Percentiles rank a stretch among this genome's conserved stretches.
Conservation (phyloP, 371 early-diverging fungal species). For the Apophysomyces ossiformis region DNA sequence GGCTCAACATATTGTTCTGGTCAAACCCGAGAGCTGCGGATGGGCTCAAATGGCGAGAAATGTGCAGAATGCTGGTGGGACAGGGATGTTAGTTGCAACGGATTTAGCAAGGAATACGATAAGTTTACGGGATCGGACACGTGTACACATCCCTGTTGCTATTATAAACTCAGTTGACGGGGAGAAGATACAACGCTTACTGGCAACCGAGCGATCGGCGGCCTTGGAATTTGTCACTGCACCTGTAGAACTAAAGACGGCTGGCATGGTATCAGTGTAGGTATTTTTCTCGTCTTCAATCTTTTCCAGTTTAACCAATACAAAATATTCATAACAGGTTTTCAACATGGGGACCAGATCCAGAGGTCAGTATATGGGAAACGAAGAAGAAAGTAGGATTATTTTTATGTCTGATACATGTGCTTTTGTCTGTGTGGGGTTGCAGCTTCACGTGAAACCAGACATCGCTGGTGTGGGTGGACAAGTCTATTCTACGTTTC, state of each 20-base stretch:
- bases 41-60: conserved; percentile 25
- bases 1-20: conserved; percentile 19
- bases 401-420: not conserved
- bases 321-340: conserved; percentile 14
- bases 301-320: not conserved
- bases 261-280: conserved; percentile 19
- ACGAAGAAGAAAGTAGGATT: not conserved
- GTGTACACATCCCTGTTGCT: conserved; percentile 20
- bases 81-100: conserved; percentile 15
- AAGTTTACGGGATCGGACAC: conserved; percentile 14
- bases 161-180: conserved; percentile 12
- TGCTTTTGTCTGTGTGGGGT: not conserved
- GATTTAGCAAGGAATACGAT: conserved; percentile 11
- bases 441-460: conserved; percentile 27
- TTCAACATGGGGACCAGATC: conserved; percentile 29
- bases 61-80: conserved; percentile 23
- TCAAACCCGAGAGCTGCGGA: conserved; percentile 16
- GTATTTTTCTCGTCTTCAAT: not conserved
- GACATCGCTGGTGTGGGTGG: conserved; percentile 25
- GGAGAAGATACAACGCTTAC: conserved; percentile 13
- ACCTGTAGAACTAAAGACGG: conserved; percentile 6
- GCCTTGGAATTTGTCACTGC: conserved; percentile 16
- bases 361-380: conserved; percentile 17
- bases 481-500: conserved; percentile 23
- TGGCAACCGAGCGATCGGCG: conserved; percentile 10